A percentile compares a stretch with the other conserved stretches of the same genome.
Evolutionary conservation across 331 rosid genomes (phyloP).

Genomic region (Pyracantha coccinea): DNA sequence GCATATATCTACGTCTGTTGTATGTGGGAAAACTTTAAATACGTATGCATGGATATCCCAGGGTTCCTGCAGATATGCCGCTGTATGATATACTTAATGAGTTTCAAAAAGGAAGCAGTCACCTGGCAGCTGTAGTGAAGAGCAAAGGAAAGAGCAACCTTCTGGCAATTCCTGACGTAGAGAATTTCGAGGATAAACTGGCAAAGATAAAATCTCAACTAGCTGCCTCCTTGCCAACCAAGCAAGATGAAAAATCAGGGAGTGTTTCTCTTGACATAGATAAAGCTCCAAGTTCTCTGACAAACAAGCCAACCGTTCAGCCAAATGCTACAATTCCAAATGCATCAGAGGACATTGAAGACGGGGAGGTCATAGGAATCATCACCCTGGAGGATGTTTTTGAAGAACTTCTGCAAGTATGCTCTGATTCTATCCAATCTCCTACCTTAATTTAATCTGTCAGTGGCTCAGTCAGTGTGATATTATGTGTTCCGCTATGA

Average conservation of each 20-base stretch:
- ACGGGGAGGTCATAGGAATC: slow-evolving; percentile 39
- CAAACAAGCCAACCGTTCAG: slow-evolving; percentile 13
- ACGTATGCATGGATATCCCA: slow-evolving; percentile 11
- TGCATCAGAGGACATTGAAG: slow-evolving; percentile 32
- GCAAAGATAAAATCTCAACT: slow-evolving; percentile 8
- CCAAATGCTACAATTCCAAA: slow-evolving; percentile 10
- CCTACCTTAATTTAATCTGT: background rate
- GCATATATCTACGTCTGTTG: background rate
- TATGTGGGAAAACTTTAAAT: background rate
- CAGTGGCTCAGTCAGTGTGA: background rate
- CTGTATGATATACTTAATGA: slow-evolving; percentile 43
- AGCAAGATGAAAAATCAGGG: slow-evolving; percentile 16
- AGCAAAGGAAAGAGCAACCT: slow-evolving; percentile 27
- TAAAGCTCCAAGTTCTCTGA: slow-evolving; percentile 14
- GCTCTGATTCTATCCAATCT: slow-evolving; percentile 1
- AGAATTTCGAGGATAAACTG: slow-evolving; percentile 5
- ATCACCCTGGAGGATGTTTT: slow-evolving; percentile 46
- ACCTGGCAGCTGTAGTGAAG: slow-evolving; percentile 45
- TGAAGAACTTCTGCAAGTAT: slow-evolving; percentile 45
- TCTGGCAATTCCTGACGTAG: slow-evolving; percentile 11
- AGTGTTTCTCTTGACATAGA: slow-evolving; percentile 17
- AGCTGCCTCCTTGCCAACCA: slow-evolving; percentile 20
- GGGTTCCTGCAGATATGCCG: slow-evolving; percentile 49
- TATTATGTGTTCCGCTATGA: background rate
- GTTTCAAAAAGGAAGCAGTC: slow-evolving; percentile 50